A percentile compares a stretch with the other conserved stretches of the same genome.
Evolutionary conservation across 1,284 basidiomycete species (phyloP).

Genomic region (Sporisorium exsertum): DNA sequence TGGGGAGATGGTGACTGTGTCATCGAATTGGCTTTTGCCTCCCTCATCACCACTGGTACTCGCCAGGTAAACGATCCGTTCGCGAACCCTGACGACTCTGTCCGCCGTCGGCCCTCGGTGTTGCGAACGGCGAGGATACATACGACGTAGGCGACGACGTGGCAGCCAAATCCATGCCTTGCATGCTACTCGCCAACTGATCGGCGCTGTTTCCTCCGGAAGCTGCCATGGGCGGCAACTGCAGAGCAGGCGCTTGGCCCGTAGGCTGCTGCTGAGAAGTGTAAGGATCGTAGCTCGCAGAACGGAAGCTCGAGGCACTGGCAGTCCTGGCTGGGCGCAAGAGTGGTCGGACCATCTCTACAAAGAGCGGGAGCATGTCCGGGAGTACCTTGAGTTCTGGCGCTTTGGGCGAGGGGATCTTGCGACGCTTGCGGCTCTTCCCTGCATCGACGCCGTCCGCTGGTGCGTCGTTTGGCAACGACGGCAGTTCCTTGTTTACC

Average conservation of each 20-base stretch:
- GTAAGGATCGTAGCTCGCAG: slow-evolving; percentile 38
- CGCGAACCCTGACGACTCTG: slow-evolving; percentile 6
- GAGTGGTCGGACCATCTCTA: slow-evolving; percentile 60
- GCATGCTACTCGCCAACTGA: slow-evolving; percentile 15
- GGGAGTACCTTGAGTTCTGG: slow-evolving; percentile 79
- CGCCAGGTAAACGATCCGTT: slow-evolving; percentile 35
- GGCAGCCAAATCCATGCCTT: slow-evolving; percentile 21
- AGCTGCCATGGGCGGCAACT: slow-evolving; percentile 15
- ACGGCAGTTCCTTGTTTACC: slow-evolving; percentile 53
- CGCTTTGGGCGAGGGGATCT: slow-evolving; percentile 74
- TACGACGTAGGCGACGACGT: slow-evolving; percentile 32
- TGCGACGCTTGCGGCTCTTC: slow-evolving; percentile 70
- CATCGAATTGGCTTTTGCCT: background rate
- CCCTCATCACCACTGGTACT: slow-evolving; percentile 41
- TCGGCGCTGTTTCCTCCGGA: slow-evolving; percentile 1
- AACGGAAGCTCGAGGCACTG: slow-evolving; percentile 43
- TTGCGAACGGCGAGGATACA: slow-evolving; percentile 30
- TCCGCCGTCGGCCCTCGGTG: slow-evolving; percentile 10
- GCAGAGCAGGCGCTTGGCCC: slow-evolving; percentile 4
- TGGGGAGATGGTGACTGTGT: background rate
- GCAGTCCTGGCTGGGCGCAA: slow-evolving; percentile 50
- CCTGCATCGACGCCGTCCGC: slow-evolving; percentile 3
- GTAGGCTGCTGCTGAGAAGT: background rate
- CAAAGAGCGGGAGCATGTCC: slow-evolving; percentile 64
- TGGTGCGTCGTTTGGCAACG: slow-evolving; percentile 27